Evolutionary conservation across 306 rosid genomes (phyloP), one percentile per base, ranked within the genome.

Genomic region (Gastrolobium villosum): DNA sequence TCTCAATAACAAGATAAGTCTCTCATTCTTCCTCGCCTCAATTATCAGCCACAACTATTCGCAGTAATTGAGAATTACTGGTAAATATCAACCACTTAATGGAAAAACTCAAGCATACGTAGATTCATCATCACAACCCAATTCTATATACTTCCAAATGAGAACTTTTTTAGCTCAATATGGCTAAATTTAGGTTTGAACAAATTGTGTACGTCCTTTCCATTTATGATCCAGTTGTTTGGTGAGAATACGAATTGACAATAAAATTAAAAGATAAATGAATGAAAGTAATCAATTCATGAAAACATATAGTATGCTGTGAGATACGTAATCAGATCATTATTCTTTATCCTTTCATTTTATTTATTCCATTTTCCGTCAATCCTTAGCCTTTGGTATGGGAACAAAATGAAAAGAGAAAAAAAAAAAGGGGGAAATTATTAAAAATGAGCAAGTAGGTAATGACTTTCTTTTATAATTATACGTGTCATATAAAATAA

Each of bases 21-120:
- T 40, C 56, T 74, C 67, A 57, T 81, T 66, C 70, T 26, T 53
- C 31, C 78, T 45, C 26, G 69, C 75, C 26, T 20, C 1, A 20
- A 65, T 65, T 76, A 35, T 40, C 52, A 32, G 10, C 71, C 6
- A 26, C 41, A 61, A 61, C 14, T 10, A 76, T 37, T 53, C 72
- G 39, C 28, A 37, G 11, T 4, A 10, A 30, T 52, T 6, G 41
- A 50, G 43, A 49, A 50, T 34, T 37, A 37, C 56, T 55, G 7
- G 8, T 30, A 72, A 37, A 40, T 40, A 44, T 9, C 9, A 30
- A 43, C n/a, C 36, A 6, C 52, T 54, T 53, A 32, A 71, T 71
- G 65, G 20, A 6, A 62, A 36, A 62, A 4, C 1, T 20, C 26
- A 20, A 20, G 26, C 26, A 20, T 20, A 20, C 26, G 26, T 20